phyloP scores from a whole-genome alignment of 306 rosid genomes.

The Begonia masoniana region DNA sequence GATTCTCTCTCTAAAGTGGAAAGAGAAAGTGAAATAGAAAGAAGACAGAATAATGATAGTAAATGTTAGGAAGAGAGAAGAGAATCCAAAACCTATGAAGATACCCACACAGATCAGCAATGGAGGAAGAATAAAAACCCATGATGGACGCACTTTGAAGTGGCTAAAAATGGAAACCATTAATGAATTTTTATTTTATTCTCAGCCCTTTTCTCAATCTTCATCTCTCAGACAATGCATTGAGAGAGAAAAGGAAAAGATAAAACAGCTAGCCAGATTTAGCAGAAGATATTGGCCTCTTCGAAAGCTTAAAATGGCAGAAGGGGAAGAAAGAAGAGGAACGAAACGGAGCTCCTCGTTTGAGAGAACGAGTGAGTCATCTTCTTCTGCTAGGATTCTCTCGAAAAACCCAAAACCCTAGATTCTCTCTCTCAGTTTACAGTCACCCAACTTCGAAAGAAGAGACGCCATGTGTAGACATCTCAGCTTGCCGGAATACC shows the following conservation, averaged over 20 bases:
- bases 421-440: slow-evolving; percentile 15
- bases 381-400: slow-evolving; percentile 16
- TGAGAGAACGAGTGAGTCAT: no score
- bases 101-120: slow-evolving; percentile 25
- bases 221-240: slow-evolving; percentile 20
- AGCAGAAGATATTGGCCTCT: background rate
- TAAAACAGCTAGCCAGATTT: background rate
- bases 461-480: slow-evolving; percentile 70
- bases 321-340: background rate
- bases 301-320: background rate
- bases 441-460: slow-evolving; percentile 31
- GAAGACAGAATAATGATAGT: slow-evolving; percentile 28
- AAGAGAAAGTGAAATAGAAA: slow-evolving; percentile 20
- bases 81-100: slow-evolving; percentile 30
- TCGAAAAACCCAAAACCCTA: slow-evolving; percentile 29
- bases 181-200: slow-evolving; percentile 45
- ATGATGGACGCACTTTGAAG: slow-evolving; percentile 38
- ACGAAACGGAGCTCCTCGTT: no score
- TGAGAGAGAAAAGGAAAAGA: slow-evolving; percentile 9
- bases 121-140: slow-evolving; percentile 34
- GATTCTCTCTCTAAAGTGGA: no score
- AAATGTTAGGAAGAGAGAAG: slow-evolving; percentile 31
- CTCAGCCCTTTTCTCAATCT: slow-evolving; percentile 26
- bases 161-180: slow-evolving; percentile 9
- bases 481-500: slow-evolving; percentile 74